Base-by-base conservation (phyloP, 1,284 basidiomycete genomes). In the Cryptococcus neoformans region DNA sequence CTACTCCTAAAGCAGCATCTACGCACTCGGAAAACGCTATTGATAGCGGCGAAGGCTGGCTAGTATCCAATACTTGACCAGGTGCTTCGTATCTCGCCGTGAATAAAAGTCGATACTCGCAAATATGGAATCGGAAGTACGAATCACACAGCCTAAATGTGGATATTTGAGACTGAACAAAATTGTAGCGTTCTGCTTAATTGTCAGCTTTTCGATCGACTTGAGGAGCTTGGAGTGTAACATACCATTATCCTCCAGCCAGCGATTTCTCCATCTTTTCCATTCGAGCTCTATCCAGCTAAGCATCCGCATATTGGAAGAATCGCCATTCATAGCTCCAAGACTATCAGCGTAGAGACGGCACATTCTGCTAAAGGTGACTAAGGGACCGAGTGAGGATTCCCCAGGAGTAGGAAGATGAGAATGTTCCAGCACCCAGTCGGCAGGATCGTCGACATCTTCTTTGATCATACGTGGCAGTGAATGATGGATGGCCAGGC, bases 371-470 rank as follows among this genome's bases (percentile, higher is more conserved):
- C 62, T 59, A 49, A 65, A 66, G 2, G 57, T 56, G 38, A 69
- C 62, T 48, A 64, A 65, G 9, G 70, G 67, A 1, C 68, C 65
- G 4, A 74, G 59, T 48, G 68, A 62, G 3, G 66, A 58, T 52
- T 74, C 72, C 2, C 67, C 65, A 11, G 63, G 64, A 28, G 63
- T 66, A 6, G 60, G 59, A 3, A 67, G 54, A 42, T 68, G 62
- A 0, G 69, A 65, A 50, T 73, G 70, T 16, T 71, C 70, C 4
- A 54, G 49, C 11, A 67, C 59, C 69, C 69, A 73, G 35, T 64
- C 60, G 7, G 48, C 46, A 14, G 67, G 62, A 52, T 67, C 62
- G n/a, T 59, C 61, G 6, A 62, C 50, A 36, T 64, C 63, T 38
- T 68, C 68, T 37, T 52, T 52, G 54, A 68, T 62, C 65, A 68